Evolutionary conservation across 352 stramenopile genomes (phyloP), one percentile per base, ranked within the genome.

Genomic region (Phytophthora pinifolia): DNA sequence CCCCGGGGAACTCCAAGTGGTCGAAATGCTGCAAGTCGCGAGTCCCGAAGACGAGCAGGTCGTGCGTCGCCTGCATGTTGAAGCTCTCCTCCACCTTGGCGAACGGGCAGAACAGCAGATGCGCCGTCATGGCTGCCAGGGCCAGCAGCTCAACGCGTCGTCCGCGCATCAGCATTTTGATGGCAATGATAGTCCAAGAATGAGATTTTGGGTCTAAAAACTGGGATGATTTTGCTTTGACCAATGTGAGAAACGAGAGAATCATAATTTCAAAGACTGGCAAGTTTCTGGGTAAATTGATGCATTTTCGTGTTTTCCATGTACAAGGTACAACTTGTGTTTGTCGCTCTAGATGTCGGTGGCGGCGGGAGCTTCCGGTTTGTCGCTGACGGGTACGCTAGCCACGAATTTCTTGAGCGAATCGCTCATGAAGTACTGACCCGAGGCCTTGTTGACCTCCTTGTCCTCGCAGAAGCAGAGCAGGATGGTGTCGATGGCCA

Each of bases 71-170:
- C 80, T 99, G 97, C 15, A 98, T 71, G 64, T 99, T 98, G 72
- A 99, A 99, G 47, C 88, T 98, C 76, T 99, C 97, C 67, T 99
- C 97, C 10, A 99, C 96, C 62, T 97, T 96, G 9, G 84, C 55
- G 52, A 81, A 95, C 22, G 85, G 83, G 32, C 81, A 90, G 8
- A 85, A 60, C 15, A 58, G 48, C 6, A 89, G 47, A 37, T 92
- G 78, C 37, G 59, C 54, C 8, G 74, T 71, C 45, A 74, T 71
- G 7, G 62, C 65, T 20, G 48, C 54, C 27, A 72, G 58, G 42
- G 79, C 59, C 18, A 84, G 41, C 35, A 85, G 37, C 35, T 85
- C 78, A 2, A 52, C 64, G 20, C 42, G 34, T 6, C 55, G 57
- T 1, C 69, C 69, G 17, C 54, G 58, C 62, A 78, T 71, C 14